These are phyloP conservation scores for Erysiphe pulchra DNA, from an alignment of 2,329 filamentous ascomycete species.

Conservation along the genomic window DNA sequence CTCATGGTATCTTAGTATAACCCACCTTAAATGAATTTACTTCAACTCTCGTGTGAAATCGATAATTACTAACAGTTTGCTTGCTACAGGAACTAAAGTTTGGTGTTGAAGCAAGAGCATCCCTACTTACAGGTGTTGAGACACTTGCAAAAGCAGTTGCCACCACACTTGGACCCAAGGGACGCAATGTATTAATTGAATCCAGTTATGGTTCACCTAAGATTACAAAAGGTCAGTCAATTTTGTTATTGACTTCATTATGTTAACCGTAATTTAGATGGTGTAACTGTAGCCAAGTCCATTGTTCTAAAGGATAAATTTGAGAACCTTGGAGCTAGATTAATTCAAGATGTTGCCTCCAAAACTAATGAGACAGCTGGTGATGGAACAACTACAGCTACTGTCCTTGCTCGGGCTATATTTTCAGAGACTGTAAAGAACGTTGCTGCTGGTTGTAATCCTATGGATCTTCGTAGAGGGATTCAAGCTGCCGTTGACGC, in stretches of 20 bases:
- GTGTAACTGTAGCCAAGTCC: conserved; percentile 73
- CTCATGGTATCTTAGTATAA: too few relatives aligned
- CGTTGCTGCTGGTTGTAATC: conserved; percentile 96
- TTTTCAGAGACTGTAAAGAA: conserved; percentile 99
- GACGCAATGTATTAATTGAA: conserved; percentile 94
- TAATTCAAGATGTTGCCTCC: conserved; percentile 91
- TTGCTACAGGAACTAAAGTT: conserved; percentile 72
- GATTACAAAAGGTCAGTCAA: conserved; percentile 78
- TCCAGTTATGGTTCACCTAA: conserved; percentile 96
- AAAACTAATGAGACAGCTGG: conserved; percentile 99
- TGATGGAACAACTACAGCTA: conserved; percentile 96
- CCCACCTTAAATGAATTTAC: conserved; percentile 1
- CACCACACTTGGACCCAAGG: conserved; percentile 91
- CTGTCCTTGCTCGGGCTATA: conserved; percentile 87
- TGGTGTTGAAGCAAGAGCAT: conserved; percentile 74
- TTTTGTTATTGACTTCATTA: background rate
- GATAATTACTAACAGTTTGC: background rate
- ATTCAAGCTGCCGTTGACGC: conserved; percentile 91
- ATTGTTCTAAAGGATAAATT: conserved; percentile 95
- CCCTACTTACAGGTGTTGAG: conserved; percentile 81
- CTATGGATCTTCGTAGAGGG: conserved; percentile 92
- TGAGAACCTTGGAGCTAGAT: conserved; percentile 91
- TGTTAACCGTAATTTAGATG: conserved; percentile 27
- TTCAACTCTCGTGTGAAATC: background rate
- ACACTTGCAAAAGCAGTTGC: conserved; percentile 90